Evolutionary conservation across 305 asterid species (phyloP).

Genomic region (Euphrasia arctica): DNA sequence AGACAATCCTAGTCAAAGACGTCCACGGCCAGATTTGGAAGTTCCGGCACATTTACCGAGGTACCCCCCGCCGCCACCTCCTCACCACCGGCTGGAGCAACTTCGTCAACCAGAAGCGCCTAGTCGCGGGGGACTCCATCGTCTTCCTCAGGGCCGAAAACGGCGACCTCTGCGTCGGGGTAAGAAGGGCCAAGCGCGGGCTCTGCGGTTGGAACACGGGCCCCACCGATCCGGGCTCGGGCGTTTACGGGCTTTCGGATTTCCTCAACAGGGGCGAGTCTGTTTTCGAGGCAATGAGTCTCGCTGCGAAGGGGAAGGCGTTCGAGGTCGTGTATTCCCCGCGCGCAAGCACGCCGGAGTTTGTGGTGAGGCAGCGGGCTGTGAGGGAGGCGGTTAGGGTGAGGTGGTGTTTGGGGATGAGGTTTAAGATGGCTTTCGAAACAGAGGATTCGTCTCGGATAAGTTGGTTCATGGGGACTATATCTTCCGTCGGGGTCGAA

Average conservation of each 20-base stretch:
- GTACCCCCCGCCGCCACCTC: conserved; percentile 87
- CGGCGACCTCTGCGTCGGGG: conserved; percentile 77
- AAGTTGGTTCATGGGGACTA: conserved; percentile 86
- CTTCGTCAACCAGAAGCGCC: conserved; percentile 86
- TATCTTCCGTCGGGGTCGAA: conserved; percentile 56
- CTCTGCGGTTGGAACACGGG: conserved; percentile 23
- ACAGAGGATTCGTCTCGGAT: conserved; percentile 82
- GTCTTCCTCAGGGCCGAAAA: conserved; percentile 77
- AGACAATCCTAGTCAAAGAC: conserved; percentile 72
- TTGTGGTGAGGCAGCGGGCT: conserved; percentile 60
- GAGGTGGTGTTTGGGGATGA: conserved; percentile 76
- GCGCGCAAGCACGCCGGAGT: conserved; percentile 79
- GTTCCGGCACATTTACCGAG: conserved; percentile 82
- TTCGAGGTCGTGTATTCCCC: conserved; percentile 81
- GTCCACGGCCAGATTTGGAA: conserved; percentile 81
- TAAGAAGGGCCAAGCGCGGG: conserved; percentile 75
- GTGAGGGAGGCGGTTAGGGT: conserved; percentile 66
- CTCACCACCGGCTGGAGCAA: conserved; percentile 92
- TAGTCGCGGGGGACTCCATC: conserved; percentile 83
- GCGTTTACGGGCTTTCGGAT: conserved; percentile 35
- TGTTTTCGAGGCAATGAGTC: conserved; percentile 59
- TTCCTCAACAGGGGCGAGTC: conserved; percentile 33
- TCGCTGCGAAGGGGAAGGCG: conserved; percentile 54
- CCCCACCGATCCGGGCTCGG: not conserved
- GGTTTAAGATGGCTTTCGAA: conserved; percentile 96